Base-by-base conservation (phyloP, 164 flowering plant genomes). In the Nymphaea thermarum region DNA sequence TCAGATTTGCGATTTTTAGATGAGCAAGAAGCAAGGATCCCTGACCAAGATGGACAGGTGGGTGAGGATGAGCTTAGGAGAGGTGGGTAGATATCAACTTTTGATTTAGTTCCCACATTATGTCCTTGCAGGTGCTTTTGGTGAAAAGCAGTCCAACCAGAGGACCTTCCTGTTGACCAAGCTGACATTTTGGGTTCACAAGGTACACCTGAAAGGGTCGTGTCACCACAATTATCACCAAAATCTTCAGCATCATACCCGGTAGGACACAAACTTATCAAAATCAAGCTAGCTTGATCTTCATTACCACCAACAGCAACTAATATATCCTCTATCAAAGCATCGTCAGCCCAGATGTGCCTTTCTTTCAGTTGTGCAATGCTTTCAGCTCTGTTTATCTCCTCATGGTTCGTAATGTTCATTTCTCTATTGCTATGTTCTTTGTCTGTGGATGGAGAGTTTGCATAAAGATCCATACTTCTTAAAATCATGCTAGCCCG, bases 101-200 rank as follows among this genome's bases (percentile, higher is more conserved):
- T 68, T 70, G 16, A 42, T 17, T 74, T 73, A 16, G 77, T 66
- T 55, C 61, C 69, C 14, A 69, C 68, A 66, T 75, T 77, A 59
- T 79, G 83, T 60, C 73, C 71, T 63, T 82, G 79, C 11, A 75
- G 77, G 66, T 83, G 84, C 75, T 82, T 79, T 45, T 61, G 76
- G 70, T 80, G 81, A 79, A 86, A 83, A 36, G 93, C 87, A 69
- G 96, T 82, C 96, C 96, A 90, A 73, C 96, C 93, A 71, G 82
- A 43, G 62, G 85, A 77, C 72, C 77, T 82, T 44, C 76, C 80
- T 60, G 71, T 77, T 70, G 55, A 4, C 2, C 36, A 25, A 25
- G 36, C 36, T 25, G 83, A 73, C 80, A 79, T 80, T 74, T 81
- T 81, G 55, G 65, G 62, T 18, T 67, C 25, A 45, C 60, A 62